Evolutionary conservation across 2,329 filamentous ascomycete genomes (phyloP), one percentile per base, ranked within the genome.

Genomic region (Fusarium sp.): DNA sequence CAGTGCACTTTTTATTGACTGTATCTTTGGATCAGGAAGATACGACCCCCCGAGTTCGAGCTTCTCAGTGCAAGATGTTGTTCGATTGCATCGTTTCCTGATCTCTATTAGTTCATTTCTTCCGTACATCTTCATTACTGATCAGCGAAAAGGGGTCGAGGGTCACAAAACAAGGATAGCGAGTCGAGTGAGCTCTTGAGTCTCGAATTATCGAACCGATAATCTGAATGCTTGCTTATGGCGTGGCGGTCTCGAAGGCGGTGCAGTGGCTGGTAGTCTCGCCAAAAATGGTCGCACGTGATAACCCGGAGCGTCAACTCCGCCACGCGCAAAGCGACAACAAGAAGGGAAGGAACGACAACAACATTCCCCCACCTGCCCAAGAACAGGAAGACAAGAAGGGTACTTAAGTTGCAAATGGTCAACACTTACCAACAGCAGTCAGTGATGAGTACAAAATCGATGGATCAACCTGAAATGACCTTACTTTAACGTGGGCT

Each of bases 131-230:
- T 2, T 16, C 0, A 15, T 8, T 21, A 9, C 4, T 46, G 8
- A 15, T 21, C 6, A 2, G 9, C 9, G 4, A 15, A 4, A 46
- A 21, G 4, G 6, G 0, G 6, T 21, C 9, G 7, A 16, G 9
- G 0, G 3, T 8, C 10, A 19, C 19, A 11, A 16, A 29, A 29
- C 0, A 16, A 5, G 0, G 1, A 29, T 3, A 46, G 8, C 1
- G 0, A 25, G 5, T 4, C 11, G 7, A 44, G 0, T 44, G 11
- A 44, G 16, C 10, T 0, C 23, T 21, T 6, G 44, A 5, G 14
- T 27, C 4, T 2, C 4, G 4, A 29, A 21, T 4, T 0, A 3
- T 21, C 6, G 4, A 5, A 29, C 6, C 4, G 44, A 5, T 6
- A 25, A 35, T 10, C 12, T 0, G 3, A 7, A 10, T 5, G 19